These are phyloP conservation scores for Tremellales sp. DNA, from an alignment of 1,284 basidiomycete genomes.

Conservation along the genomic window DNA sequence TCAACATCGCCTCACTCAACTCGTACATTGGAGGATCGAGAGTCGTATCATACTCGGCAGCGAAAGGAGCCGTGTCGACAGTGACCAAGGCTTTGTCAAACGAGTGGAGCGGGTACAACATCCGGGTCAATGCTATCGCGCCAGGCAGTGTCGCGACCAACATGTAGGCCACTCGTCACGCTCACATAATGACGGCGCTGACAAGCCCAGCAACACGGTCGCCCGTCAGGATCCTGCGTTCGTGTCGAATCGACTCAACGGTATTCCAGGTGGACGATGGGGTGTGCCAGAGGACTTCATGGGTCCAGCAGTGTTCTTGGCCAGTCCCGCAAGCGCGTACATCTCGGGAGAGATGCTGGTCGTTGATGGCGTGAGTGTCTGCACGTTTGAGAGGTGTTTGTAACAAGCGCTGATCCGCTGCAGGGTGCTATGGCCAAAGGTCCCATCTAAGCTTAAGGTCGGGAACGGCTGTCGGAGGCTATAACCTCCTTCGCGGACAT, in stretches of 20 bases:
- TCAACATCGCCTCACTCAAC: constrained; percentile 39
- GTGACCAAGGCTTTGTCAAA: constrained; percentile 71
- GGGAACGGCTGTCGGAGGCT: no score
- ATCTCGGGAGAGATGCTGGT: constrained; percentile 67
- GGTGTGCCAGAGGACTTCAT: constrained; percentile 78
- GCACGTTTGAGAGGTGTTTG: no score
- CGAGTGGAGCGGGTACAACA: constrained; percentile 68
- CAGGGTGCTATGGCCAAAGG: constrained; percentile 22
- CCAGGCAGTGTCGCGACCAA: constrained; percentile 82
- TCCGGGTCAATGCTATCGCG: constrained; percentile 78
- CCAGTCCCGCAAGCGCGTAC: constrained; percentile 75
- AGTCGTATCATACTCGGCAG: constrained; percentile 61
- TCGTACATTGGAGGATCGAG: constrained; percentile 52
- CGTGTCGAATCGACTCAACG: constrained; percentile 11
- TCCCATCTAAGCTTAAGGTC: constrained; percentile 14
- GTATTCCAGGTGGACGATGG: constrained; percentile 82
- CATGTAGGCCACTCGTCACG: constrained; percentile 48
- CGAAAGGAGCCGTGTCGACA: constrained; percentile 59
- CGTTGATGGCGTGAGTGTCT: constrained; percentile 20
- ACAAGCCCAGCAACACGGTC: constrained; percentile 15
- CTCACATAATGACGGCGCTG: constrained; percentile 2
- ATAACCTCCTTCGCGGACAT: no score
- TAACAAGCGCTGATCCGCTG: no score
- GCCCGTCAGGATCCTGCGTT: constrained; percentile 14
- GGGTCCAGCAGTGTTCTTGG: constrained; percentile 77